Evolutionary conservation across 2,329 filamentous ascomycete species (phyloP).

Genomic region (Calonectria pauciramosa): DNA sequence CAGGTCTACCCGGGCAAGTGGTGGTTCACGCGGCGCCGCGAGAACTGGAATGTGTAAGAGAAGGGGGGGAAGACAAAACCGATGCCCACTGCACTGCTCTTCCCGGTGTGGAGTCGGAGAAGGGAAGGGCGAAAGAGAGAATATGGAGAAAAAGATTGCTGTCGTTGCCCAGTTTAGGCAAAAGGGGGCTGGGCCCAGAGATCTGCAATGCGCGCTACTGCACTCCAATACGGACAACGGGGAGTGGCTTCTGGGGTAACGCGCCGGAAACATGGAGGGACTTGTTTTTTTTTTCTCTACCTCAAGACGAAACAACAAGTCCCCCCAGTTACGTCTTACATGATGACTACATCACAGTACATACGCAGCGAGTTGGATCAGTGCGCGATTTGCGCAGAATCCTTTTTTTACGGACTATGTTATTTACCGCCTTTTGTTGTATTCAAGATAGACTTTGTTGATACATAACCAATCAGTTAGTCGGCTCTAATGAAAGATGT

Average conservation of each 20-base stretch:
- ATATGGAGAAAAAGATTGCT: not conserved
- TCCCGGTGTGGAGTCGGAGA: not conserved
- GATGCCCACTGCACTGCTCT: not conserved
- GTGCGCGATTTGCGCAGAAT: constrained; percentile 6
- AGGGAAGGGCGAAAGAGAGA: not conserved
- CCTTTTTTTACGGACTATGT: not conserved
- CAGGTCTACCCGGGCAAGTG: constrained; percentile 53
- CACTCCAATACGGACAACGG: constrained; percentile 21
- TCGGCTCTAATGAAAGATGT: not conserved
- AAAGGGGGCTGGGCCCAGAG: constrained; percentile 22
- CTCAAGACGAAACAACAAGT: not conserved
- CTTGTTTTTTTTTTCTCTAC: not conserved
- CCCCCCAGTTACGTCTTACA: constrained; percentile 1
- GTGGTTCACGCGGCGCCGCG: constrained; percentile 37
- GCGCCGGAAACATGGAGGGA: constrained; percentile 40
- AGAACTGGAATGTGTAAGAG: constrained; percentile 12
- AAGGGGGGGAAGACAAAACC: not conserved
- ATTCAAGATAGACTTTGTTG: constrained; percentile 11
- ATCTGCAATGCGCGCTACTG: constrained; percentile 27
- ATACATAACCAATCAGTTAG: not conserved
- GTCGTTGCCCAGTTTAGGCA: constrained; percentile 16
- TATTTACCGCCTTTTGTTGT: not conserved
- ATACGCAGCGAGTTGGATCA: constrained; percentile 12
- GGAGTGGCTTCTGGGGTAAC: constrained; percentile 35
- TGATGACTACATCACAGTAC: constrained; percentile 1